Base-by-base conservation (phyloP, 495 filamentous ascomycete genomes). In the Schizothecium vesticola region DNA sequence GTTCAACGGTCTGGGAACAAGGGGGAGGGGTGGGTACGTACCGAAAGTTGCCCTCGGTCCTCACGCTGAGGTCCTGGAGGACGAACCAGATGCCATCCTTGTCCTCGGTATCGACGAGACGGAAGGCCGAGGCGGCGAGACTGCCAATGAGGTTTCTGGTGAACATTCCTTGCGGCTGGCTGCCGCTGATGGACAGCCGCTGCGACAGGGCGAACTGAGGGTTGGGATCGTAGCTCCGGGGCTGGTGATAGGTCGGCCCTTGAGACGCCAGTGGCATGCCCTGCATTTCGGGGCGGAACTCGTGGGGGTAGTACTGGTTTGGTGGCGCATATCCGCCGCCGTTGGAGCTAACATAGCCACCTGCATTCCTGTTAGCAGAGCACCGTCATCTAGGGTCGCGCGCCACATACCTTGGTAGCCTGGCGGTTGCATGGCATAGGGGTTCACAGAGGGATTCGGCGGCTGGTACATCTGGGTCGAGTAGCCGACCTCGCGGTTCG, bases 81-180 rank as follows among this genome's bases (percentile, higher is more conserved):
- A 99, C 92, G 71, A 99, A 99, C 95, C 95, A 99, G 59, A 97
- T 93, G 11, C 93, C 93, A 67, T 92, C 89, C 76, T 93, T 91
- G 70, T 93, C 90, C 56, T 91, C 86, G 0, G 89, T 87, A 68
- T 99, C 93, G 0, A 87, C 89, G 63, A 99, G 83, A 60, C 91
- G 88, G 77, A 94, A 96, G 3, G 95, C 95, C 76, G 92, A 96
- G 59, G 93, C 94, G 59, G 91, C 90, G 26, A 97, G 82, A 75
- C 92, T 97, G 19, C 95, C 95, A 67, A 99, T 98, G 58, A 99
- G 86, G 74, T 99, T 99, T 62, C 95, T 81, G 0, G 95, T 97
- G 80, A 95, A 98, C 93, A 97, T 97, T 74, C 93, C 94, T 36
- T 87, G 86, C 0, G 90, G 90, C 29, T 75, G 75, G 62, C 69